phyloP scores from a whole-genome alignment of 495 filamentous ascomycete species.

The Aspergillus cavernicola region DNA sequence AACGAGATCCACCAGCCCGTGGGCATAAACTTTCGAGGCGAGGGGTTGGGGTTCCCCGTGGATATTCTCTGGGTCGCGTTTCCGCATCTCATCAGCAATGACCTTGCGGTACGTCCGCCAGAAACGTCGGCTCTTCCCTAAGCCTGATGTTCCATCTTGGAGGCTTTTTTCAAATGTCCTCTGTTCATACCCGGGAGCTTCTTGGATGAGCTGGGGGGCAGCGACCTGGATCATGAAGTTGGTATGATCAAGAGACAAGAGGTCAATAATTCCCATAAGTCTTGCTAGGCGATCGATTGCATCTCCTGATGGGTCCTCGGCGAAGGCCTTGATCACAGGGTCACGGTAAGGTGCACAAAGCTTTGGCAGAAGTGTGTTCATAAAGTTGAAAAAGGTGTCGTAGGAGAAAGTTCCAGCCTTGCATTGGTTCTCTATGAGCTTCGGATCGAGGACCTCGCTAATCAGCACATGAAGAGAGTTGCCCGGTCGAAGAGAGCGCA shows the following conservation, averaged over 20 bases:
- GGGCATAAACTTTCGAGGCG: constrained; percentile 69
- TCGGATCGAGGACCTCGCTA: constrained; percentile 78
- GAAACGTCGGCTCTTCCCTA: constrained; percentile 61
- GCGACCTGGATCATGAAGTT: constrained; percentile 86
- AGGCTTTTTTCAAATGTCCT: constrained; percentile 70
- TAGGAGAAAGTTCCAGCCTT: constrained; percentile 84
- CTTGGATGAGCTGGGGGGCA: constrained; percentile 75
- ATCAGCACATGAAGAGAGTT: constrained; percentile 82
- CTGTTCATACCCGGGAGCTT: constrained; percentile 77
- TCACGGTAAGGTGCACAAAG: constrained; percentile 92
- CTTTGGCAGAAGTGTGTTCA: constrained; percentile 82
- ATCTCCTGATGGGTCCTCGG: constrained; percentile 70
- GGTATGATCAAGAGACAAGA: constrained; percentile 90
- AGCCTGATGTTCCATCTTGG: constrained; percentile 54
- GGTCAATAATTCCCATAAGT: constrained; percentile 80
- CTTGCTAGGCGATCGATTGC: constrained; percentile 81
- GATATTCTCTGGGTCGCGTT: constrained; percentile 68
- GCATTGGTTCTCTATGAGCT: constrained; percentile 72
- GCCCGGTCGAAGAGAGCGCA: constrained; percentile 73
- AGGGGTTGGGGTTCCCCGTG: constrained; percentile 41
- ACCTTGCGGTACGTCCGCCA: constrained; percentile 68
- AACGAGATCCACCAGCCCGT: constrained; percentile 62
- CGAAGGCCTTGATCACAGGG: constrained; percentile 72
- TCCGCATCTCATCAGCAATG: constrained; percentile 64
- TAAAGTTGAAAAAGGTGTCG: constrained; percentile 86